Percentiles rank a stretch among this genome's conserved stretches.
These are phyloP conservation scores for Naganishia sp. DNA, from an alignment of 1,284 basidiomycete genomes.

Conservation along the genomic window DNA sequence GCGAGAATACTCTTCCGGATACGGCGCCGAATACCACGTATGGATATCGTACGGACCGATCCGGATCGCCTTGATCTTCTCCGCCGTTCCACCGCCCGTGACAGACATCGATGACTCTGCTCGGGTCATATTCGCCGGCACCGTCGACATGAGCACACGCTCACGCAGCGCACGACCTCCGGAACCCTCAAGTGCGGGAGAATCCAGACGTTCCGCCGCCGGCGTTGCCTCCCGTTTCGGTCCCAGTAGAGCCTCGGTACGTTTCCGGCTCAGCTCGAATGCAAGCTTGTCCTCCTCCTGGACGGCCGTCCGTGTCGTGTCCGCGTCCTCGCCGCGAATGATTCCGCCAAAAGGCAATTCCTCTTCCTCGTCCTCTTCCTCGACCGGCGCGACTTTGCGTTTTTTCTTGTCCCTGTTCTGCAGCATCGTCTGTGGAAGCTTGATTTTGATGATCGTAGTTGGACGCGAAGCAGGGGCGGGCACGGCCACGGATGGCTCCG, in stretches of 20 bases:
- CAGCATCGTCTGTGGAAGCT: constrained; percentile 11
- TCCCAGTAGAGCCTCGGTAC: constrained; percentile 60
- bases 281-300: constrained; percentile 67
- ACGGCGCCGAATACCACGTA: constrained; percentile 99
- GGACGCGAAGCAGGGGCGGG: constrained; percentile 20
- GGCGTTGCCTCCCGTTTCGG: constrained; percentile 11
- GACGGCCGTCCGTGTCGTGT: constrained; percentile 72
- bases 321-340: constrained; percentile 69
- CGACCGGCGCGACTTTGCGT: constrained; percentile 24
- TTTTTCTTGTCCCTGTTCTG: constrained; percentile 27
- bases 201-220: constrained; percentile 4
- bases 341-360: constrained; percentile 75
- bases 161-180: constrained; percentile 47
- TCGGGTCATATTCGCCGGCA: constrained; percentile 14
- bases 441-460: constrained; percentile 37
- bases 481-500: constrained; percentile 31
- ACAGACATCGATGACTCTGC: constrained; percentile 17
- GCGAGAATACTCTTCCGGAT: constrained; percentile 94
- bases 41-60: constrained; percentile 95
- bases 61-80: constrained; percentile 76
- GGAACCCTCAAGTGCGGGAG: neutral
- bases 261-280: constrained; percentile 71
- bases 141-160: constrained; percentile 40
- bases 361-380: constrained; percentile 43
- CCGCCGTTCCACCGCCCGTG: constrained; percentile 29